Percentiles rank a stretch among this genome's conserved stretches.
Conservation (phyloP, 1,284 basidiomycete genomes). For the Cutaneotrichosporon dermatis region DNA sequence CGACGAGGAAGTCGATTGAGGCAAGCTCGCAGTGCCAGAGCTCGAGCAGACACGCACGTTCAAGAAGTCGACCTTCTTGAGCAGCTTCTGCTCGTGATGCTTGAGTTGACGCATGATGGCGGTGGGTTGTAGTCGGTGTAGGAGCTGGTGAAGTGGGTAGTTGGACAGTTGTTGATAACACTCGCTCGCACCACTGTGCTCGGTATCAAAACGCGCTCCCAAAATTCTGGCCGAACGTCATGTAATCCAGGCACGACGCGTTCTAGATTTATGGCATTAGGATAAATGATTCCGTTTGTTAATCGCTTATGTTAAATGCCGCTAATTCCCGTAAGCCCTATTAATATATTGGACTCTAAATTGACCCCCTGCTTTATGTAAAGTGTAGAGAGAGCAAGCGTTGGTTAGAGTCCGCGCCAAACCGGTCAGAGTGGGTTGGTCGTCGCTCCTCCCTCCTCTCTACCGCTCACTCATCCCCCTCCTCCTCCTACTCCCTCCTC, state of each 20-base stretch:
- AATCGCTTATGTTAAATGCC: too few species aligned
- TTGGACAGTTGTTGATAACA: not conserved
- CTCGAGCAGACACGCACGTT: conserved; percentile 58
- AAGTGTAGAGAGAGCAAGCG: too few species aligned
- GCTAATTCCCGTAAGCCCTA: not conserved
- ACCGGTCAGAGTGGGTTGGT: too few species aligned
- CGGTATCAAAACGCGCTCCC: not conserved
- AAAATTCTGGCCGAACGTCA: conserved; percentile 4
- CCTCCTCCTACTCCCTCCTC: not conserved
- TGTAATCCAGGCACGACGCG: not conserved
- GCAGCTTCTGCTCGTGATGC: conserved; percentile 86
- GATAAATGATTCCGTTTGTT: not conserved
- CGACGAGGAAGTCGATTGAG: not conserved
- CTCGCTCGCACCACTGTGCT: not conserved
- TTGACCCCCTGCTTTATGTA: too few species aligned
- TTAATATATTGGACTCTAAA: not conserved
- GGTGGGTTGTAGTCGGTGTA: not conserved
- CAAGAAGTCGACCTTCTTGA: conserved; percentile 92
- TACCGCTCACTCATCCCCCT: not conserved
- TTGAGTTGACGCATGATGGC: conserved; percentile 74
- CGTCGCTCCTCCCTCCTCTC: not conserved
- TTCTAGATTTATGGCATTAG: too few species aligned
- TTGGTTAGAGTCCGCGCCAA: too few species aligned
- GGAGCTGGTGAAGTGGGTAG: not conserved
- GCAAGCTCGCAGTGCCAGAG: not conserved